Evolutionary conservation across 768 basidiomycete species (phyloP).

Genomic region (Trametes gibbosa): DNA sequence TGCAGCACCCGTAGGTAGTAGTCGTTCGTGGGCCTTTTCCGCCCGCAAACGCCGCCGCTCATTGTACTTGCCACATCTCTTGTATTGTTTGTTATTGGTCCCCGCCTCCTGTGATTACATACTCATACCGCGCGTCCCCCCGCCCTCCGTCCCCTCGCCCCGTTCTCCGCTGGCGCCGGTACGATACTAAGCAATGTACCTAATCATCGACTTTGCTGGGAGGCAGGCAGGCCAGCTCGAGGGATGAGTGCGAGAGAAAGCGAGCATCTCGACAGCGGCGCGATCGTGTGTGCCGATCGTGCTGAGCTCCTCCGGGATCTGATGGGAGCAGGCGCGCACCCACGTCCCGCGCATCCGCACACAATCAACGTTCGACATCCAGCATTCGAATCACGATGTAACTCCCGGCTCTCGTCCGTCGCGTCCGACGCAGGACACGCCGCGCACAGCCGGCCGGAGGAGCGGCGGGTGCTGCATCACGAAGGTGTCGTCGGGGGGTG

Average conservation of each 20-base stretch:
- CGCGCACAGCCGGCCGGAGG: neutral
- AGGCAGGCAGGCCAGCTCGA: too few relatives aligned
- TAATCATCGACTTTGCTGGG: too few relatives aligned
- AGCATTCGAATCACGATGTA: too few relatives aligned
- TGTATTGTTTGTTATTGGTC: too few relatives aligned
- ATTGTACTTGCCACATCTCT: too few relatives aligned
- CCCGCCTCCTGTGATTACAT: neutral
- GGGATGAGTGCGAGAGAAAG: neutral
- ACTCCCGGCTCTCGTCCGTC: too few relatives aligned
- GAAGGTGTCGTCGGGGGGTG: neutral
- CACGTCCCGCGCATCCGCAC: neutral
- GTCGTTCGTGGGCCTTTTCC: too few relatives aligned
- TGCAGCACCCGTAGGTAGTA: too few relatives aligned
- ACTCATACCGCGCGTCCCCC: neutral
- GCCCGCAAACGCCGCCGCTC: too few relatives aligned
- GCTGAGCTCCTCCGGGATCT: neutral
- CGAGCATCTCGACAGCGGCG: too few relatives aligned
- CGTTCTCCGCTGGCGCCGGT: neutral
- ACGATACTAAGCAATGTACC: neutral
- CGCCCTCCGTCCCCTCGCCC: neutral
- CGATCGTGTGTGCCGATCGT: neutral
- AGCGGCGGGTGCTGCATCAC: neutral
- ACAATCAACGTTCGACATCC: too few relatives aligned
- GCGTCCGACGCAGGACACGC: too few relatives aligned
- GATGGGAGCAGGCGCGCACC: neutral